A percentile compares a stretch with the other conserved stretches of the same genome.
These are phyloP conservation scores for Trichoderma pleuroti DNA, from an alignment of 2,329 filamentous ascomycete species.

Conservation along the genomic window DNA sequence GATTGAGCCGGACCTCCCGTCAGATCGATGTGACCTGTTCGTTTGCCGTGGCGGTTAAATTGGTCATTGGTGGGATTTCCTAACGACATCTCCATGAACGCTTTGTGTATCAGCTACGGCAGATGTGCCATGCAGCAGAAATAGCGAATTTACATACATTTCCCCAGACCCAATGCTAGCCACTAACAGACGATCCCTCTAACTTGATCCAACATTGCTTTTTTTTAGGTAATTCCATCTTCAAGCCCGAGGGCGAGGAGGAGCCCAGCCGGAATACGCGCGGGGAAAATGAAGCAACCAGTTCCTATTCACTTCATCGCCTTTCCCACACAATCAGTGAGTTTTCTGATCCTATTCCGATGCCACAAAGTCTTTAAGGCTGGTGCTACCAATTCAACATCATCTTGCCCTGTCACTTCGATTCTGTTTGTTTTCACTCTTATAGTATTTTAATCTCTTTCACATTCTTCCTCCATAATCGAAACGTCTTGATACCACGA, in stretches of 20 bases:
- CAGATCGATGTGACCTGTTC: not conserved
- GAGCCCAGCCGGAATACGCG: not conserved
- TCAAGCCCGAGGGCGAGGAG: not conserved
- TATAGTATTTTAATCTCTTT: not conserved
- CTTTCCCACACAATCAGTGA: not conserved
- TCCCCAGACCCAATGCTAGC: not conserved
- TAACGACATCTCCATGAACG: not conserved
- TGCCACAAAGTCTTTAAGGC: not conserved
- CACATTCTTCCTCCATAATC: not conserved
- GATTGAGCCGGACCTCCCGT: not conserved
- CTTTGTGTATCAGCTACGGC: not conserved
- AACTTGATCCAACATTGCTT: not conserved
- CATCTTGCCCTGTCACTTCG: not conserved
- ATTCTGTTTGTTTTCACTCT: not conserved
- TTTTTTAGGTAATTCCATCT: not conserved
- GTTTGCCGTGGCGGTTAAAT: not conserved
- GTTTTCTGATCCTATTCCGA: not conserved
- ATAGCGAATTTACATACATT: not conserved
- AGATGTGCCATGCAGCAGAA: slow-evolving; percentile 15
- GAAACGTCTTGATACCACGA: not conserved
- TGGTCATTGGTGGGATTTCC: not conserved
- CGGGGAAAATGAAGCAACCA: not conserved
- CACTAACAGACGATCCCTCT: not conserved
- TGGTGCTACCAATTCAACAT: not conserved
- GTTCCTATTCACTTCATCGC: not conserved